Conservation (phyloP, 345 rosid species). For the Moringa oleifera region DNA sequence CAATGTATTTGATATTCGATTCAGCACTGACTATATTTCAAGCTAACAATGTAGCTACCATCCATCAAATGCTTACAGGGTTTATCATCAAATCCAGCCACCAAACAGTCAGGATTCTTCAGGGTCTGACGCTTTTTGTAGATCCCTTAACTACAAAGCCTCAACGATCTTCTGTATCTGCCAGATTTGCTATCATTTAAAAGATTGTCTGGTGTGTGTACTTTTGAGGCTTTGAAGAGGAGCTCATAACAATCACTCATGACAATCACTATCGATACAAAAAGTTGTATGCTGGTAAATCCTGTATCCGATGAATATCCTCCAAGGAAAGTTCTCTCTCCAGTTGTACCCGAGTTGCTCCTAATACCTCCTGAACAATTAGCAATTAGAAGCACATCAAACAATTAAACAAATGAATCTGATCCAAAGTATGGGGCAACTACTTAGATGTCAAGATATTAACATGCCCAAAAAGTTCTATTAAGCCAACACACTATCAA, state of each 20-base stretch:
- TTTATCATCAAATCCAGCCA: neutral
- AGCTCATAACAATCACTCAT: too few relatives aligned
- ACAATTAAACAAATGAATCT: too few relatives aligned
- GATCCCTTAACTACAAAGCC: neutral
- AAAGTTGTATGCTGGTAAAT: slow-evolving; percentile 84
- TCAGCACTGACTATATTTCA: too few relatives aligned
- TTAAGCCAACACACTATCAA: too few relatives aligned
- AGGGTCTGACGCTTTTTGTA: slow-evolving; percentile 8
- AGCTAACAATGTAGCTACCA: neutral
- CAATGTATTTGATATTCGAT: neutral
- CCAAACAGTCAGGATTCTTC: neutral
- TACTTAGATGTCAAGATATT: too few relatives aligned
- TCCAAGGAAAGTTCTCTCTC: slow-evolving; percentile 84
- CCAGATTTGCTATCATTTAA: too few relatives aligned
- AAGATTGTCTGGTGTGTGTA: neutral
- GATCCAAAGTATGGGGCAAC: too few relatives aligned
- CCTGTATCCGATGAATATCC: slow-evolving; percentile 66
- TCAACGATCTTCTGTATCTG: too few relatives aligned
- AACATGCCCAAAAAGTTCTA: too few relatives aligned
- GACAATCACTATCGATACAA: slow-evolving; percentile 47
- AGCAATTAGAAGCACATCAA: neutral
- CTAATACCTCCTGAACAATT: slow-evolving; percentile 71
- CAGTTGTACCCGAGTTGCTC: slow-evolving; percentile 70
- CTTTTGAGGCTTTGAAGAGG: neutral
- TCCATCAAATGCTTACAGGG: neutral